Evolutionary conservation across 2,329 filamentous ascomycete species (phyloP), one percentile per base, ranked within the genome.

Genomic region (Diaporthe caulivora): DNA sequence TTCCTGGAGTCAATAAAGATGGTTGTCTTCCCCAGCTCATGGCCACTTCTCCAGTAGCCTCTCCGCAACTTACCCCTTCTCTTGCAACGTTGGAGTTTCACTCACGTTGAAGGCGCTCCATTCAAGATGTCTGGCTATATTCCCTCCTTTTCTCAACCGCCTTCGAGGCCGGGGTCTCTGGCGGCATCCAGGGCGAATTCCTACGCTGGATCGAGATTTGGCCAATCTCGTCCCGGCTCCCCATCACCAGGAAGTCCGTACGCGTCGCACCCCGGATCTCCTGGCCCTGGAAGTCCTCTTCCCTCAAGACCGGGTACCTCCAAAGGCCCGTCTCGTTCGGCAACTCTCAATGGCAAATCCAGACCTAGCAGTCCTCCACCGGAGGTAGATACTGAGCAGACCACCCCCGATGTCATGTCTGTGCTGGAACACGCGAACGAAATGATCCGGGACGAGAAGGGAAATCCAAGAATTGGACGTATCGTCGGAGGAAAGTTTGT

Each of bases 401-500:
- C 73, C 17, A 75, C 73, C 1, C 73, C 73, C 17, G 73, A 75
- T n/a, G 69, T 73, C 3, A 26, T 73, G 17, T 75, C 73, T 15
- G 71, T 75, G 18, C 7, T 62, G 53, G 73, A 68, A 18, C 71
- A 70, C 37, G 71, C 64, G 44, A 51, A 54, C 42, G 71, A 75
- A 7, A 37, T 53, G 58, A 60, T 73, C 26, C 51, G 65, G 6
- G 71, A 79, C 72, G 71, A 72, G 31, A 76, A 77, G 67, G 73
- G 75, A 51, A 60, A 70, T 13, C 70, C 75, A 17, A 75, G 60
- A 40, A 60, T 74, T 34, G 84, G 84, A 31, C 78, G 84, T 21
- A 78, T 86, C 42, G 81, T 80, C 44, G 84, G 84, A 73, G 84
- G 84, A 47, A 81, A 80, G 60, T 83, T 80, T 72, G 76, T 81